These are phyloP conservation scores for Zygosaccharomyces siamensis DNA, from an alignment of 805 yeast genomes.

Conservation along the genomic window DNA sequence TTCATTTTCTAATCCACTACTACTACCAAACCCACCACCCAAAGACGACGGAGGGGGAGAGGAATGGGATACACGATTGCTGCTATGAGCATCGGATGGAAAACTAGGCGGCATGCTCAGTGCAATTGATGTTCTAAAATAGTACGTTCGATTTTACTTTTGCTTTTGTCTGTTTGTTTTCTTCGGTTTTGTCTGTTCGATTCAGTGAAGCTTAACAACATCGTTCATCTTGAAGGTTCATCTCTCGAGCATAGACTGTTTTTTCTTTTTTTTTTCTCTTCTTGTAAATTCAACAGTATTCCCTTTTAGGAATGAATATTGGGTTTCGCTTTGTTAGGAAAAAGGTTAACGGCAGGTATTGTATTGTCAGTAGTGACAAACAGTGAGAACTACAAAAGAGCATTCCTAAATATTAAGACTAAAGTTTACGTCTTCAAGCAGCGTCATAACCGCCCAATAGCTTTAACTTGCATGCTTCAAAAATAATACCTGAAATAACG, in stretches of 20 bases:
- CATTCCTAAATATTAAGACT: too few relatives aligned
- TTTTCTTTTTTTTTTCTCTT: neutral
- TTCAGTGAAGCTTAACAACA: neutral
- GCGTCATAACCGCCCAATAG: too few relatives aligned
- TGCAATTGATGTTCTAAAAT: neutral
- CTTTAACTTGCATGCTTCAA: too few relatives aligned
- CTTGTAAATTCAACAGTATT: neutral
- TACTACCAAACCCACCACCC: constrained; percentile 30
- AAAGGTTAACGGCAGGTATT: neutral
- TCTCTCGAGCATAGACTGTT: neutral
- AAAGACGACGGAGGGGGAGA: constrained; percentile 33
- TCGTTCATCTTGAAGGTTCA: neutral
- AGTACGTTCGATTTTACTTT: neutral
- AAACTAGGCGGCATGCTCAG: constrained; percentile 24
- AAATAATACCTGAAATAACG: too few relatives aligned
- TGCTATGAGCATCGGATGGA: constrained; percentile 17
- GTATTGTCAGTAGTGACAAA: neutral
- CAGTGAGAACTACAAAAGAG: neutral
- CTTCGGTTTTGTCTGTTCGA: neutral
- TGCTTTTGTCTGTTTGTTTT: neutral
- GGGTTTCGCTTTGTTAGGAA: neutral
- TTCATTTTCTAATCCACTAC: constrained; percentile 27
- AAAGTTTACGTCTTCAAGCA: too few relatives aligned
- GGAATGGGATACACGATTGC: constrained; percentile 22
- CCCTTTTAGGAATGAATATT: neutral